Evolutionary conservation across 2,329 filamentous ascomycete genomes (phyloP), one percentile per base, ranked within the genome.

Genomic region (Neofusicoccum sp.): DNA sequence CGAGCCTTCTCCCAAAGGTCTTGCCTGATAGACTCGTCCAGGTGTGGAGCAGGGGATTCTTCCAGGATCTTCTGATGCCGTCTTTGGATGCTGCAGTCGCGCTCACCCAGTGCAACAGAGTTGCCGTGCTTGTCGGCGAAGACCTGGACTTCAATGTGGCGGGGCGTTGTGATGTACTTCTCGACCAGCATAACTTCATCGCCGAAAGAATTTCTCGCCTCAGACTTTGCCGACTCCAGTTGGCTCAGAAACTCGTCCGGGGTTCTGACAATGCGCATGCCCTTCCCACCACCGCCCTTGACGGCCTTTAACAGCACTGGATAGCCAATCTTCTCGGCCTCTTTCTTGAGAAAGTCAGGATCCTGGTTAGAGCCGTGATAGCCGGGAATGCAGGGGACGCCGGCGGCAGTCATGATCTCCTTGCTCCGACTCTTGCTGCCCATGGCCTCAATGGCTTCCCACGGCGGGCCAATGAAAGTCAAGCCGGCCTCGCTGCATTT

Each of bases 401-500:
- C 92, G n/a, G 95, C 94, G 4, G 87, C 87, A 37, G 87, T 92
- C 95, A 99, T 98, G 73, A 99, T 97, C 74, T 97, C 91, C 77
- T 99, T 99, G 59, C 91, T 95, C 64, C 90, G 84, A 62, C 84
- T 93, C 80, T 97, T 97, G 79, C 96, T 92, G 56, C 93, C 93
- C 93, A 97, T 97, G 64, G 86, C 85, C 69, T 89, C 86, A 62
- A 89, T 89, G 2, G 93, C 92, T 64, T 89, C 82, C 76, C 80
- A 86, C 3, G 95, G 93, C 1, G 95, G 95, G 0, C 95, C 95
- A 70, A 99, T 96, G 74, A 99, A 99, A 62, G 94, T 89, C 67
- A 99, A 85, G 9, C 95, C 95, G 48, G 93, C 93, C 70, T 95
- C 88, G 70, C 91, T 89, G 75, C 94, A 98, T 74, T 91, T 89